These are phyloP conservation scores for Seiridium cupressi DNA, from an alignment of 2,329 filamentous ascomycete genomes.

Conservation along the genomic window DNA sequence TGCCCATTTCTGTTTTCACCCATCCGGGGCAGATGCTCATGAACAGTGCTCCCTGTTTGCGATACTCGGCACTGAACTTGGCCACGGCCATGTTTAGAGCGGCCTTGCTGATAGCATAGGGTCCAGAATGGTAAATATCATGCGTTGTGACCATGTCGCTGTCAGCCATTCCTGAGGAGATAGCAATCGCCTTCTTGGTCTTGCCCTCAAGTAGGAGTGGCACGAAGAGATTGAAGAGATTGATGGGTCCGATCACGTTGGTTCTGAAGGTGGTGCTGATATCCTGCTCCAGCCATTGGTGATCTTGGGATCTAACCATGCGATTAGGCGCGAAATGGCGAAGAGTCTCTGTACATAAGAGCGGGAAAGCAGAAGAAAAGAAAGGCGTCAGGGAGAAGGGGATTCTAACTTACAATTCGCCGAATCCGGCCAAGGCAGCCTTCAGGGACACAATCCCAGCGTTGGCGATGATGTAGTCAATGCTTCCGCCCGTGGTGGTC, in stretches of 20 bases:
- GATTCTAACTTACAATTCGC: constrained; percentile 31
- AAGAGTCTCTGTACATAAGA: neutral
- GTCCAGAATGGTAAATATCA: constrained; percentile 27
- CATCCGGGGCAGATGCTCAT: constrained; percentile 42
- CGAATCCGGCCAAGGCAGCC: constrained; percentile 30
- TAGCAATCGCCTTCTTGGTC: constrained; percentile 50
- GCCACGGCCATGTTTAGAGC: constrained; percentile 14
- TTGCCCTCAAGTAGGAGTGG: constrained; percentile 48
- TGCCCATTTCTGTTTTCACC: constrained; percentile 25
- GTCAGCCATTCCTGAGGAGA: constrained; percentile 48
- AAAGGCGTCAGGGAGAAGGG: too few species aligned
- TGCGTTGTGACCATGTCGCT: constrained; percentile 21
- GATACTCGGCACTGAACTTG: constrained; percentile 42
- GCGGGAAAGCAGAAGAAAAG: too few species aligned
- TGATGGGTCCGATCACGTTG: constrained; percentile 50
- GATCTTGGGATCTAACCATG: neutral
- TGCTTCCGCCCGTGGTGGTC: constrained; percentile 31
- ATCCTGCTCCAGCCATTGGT: neutral
- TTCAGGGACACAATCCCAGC: constrained; percentile 34
- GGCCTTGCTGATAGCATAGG: constrained; percentile 43
- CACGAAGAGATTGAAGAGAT: constrained; percentile 49
- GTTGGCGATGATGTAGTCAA: constrained; percentile 55
- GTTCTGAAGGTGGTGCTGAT: constrained; percentile 20
- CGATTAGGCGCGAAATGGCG: neutral
- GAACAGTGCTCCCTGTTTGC: constrained; percentile 41